phyloP scores from a whole-genome alignment of 2,329 filamentous ascomycete genomes.

The Emmonsia crescens region DNA sequence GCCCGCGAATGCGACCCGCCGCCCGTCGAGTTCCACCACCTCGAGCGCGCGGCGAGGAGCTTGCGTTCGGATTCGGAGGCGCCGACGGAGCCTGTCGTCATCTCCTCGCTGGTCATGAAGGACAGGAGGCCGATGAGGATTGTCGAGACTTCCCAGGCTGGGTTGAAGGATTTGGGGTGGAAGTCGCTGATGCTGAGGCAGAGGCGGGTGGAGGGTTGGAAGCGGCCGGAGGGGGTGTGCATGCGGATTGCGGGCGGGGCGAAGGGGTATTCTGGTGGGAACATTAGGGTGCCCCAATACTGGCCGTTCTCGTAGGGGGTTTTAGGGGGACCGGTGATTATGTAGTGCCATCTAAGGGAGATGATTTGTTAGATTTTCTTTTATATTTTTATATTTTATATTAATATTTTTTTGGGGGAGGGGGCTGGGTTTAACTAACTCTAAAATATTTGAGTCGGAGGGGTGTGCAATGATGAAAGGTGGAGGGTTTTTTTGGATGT shows the following conservation, averaged over 20 bases:
- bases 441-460: constrained; percentile 81
- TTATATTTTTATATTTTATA: too few relatives aligned
- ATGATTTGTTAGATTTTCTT: constrained; percentile 12
- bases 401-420: background rate
- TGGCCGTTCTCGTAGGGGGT: constrained; percentile 92
- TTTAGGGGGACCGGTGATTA: constrained; percentile 85
- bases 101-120: constrained; percentile 98
- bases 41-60: constrained; percentile 62
- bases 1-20: constrained; percentile 57
- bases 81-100: constrained; percentile 86
- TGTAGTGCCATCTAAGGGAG: constrained; percentile 68
- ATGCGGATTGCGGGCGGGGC: constrained; percentile 95
- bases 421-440: constrained; percentile 45
- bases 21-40: constrained; percentile 96
- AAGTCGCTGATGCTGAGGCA: constrained; percentile 97
- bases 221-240: constrained; percentile 94
- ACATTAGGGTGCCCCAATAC: constrained; percentile 95
- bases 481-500: constrained; percentile 63
- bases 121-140: constrained; percentile 88
- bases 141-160: constrained; percentile 94
- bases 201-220: constrained; percentile 81
- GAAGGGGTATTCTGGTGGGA: constrained; percentile 94
- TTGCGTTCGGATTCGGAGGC: constrained; percentile 67
- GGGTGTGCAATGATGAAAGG: constrained; percentile 84
- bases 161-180: constrained; percentile 96